Percentiles rank a stretch among this genome's conserved stretches.
Conservation (phyloP, 2,329 filamentous ascomycete species). For the Sphaerulina vaccinii region DNA sequence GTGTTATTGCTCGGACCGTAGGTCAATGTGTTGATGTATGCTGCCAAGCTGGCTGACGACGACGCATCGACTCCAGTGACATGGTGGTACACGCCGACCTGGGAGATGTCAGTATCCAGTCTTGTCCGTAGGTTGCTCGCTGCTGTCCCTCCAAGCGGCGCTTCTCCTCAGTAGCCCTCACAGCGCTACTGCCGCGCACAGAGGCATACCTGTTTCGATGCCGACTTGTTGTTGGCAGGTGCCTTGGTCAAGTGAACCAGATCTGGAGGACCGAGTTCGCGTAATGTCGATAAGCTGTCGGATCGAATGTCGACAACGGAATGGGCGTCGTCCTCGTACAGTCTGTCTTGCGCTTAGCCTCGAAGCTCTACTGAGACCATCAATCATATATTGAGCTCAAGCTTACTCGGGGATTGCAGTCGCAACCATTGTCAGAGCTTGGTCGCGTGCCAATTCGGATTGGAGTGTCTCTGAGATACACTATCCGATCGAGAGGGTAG, state of each 20-base stretch:
- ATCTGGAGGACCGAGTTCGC: conserved; percentile 93
- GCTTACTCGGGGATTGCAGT: conserved; percentile 38
- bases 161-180: too few species aligned
- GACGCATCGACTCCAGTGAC: conserved; percentile 96
- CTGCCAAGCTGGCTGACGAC: conserved; percentile 91
- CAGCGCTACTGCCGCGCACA: background rate
- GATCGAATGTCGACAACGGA: conserved; percentile 91
- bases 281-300: conserved; percentile 78
- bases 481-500: too few species aligned
- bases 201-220: conserved; percentile 53
- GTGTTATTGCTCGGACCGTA: conserved; percentile 82
- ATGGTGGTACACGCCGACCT: conserved; percentile 96
- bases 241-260: conserved; percentile 91
- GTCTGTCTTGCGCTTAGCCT: conserved; percentile 54
- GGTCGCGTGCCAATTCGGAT: background rate
- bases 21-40: conserved; percentile 97
- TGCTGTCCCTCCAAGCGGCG: too few species aligned
- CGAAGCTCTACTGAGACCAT: conserved; percentile 8
- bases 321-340: conserved; percentile 89
- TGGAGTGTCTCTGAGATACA: too few species aligned
- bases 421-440: conserved; percentile 27
- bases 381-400: background rate
- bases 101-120: conserved; percentile 16
- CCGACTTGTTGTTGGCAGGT: conserved; percentile 53
- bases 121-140: background rate